Evolutionary conservation across 2,329 filamentous ascomycete genomes (phyloP).

Genomic region (Zasmidium angulare): DNA sequence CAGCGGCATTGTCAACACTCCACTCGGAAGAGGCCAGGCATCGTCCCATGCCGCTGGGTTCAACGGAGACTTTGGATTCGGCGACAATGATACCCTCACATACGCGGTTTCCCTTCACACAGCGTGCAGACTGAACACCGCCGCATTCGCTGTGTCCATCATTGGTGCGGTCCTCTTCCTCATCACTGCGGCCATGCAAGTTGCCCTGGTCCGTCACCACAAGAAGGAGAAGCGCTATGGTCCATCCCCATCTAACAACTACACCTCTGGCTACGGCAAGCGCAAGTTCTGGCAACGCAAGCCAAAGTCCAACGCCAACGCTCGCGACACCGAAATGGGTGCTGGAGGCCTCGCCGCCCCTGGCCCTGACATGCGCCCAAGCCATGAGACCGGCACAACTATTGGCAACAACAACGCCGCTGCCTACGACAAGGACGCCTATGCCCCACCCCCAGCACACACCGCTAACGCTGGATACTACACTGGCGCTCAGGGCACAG

Average conservation of each 20-base stretch:
- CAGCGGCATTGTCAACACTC: conserved; percentile 62
- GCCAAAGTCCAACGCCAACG: conserved; percentile 28
- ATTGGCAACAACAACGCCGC: conserved; percentile 37
- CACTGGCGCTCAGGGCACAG: conserved; percentile 44
- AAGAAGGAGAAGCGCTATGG: conserved; percentile 73
- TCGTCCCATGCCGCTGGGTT: conserved; percentile 49
- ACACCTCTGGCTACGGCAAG: conserved; percentile 61
- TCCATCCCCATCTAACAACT: conserved; percentile 64
- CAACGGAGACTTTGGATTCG: conserved; percentile 47
- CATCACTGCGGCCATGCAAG: conserved; percentile 67
- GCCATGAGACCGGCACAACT: conserved; percentile 52
- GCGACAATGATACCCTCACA: conserved; percentile 40
- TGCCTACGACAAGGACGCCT: conserved; percentile 33
- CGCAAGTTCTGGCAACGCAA: conserved; percentile 36
- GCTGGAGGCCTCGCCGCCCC: conserved; percentile 29
- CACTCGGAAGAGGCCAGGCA: conserved; percentile 65
- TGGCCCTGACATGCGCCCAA: conserved; percentile 43
- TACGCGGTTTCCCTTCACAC: conserved; percentile 52
- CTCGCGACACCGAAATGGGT: conserved; percentile 46
- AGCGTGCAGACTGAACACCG: conserved; percentile 75
- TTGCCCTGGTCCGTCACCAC: conserved; percentile 68
- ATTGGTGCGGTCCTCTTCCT: conserved; percentile 77
- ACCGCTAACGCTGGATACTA: conserved; percentile 43
- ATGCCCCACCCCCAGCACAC: conserved; percentile 2
- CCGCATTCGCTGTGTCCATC: conserved; percentile 74